Evolutionary conservation across 345 rosid genomes (phyloP).

Genomic region (Populus pruinosa): DNA sequence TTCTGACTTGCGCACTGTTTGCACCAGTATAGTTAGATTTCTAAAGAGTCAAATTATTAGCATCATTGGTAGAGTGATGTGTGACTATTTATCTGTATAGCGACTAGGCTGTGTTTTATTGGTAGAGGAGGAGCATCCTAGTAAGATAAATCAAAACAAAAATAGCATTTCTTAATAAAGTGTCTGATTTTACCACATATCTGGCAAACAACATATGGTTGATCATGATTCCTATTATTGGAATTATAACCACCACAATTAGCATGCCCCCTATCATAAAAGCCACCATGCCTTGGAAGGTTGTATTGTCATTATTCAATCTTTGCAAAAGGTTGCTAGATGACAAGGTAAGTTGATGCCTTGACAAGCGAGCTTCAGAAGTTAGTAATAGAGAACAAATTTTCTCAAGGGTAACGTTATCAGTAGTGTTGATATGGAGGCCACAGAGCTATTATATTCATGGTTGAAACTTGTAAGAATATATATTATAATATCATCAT

Average conservation of each 20-base stretch:
- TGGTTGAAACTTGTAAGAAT: no score
- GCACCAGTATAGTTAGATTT: not conserved
- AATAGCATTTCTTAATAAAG: not conserved
- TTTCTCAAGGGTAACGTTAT: no score
- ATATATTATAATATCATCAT: no score
- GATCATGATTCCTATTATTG: not conserved
- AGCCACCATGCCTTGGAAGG: not conserved
- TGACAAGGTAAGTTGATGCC: not conserved
- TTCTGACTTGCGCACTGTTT: not conserved
- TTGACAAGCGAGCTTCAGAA: not conserved
- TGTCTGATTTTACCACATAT: no score
- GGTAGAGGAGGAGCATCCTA: not conserved
- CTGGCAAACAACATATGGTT: not conserved
- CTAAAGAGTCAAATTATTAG: rapidly evolving
- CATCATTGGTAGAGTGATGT: not conserved
- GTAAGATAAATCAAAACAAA: not conserved
- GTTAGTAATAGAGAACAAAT: not conserved
- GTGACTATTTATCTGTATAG: not conserved
- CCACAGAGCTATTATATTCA: no score
- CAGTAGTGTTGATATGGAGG: no score
- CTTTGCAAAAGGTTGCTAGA: not conserved
- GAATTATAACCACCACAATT: not conserved
- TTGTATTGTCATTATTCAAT: not conserved
- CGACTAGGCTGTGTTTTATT: not conserved
- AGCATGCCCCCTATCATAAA: not conserved